Evolutionary conservation across 2,329 filamentous ascomycete genomes (phyloP), one percentile per base, ranked within the genome.

Genomic region (Mycocentrospora acerina): DNA sequence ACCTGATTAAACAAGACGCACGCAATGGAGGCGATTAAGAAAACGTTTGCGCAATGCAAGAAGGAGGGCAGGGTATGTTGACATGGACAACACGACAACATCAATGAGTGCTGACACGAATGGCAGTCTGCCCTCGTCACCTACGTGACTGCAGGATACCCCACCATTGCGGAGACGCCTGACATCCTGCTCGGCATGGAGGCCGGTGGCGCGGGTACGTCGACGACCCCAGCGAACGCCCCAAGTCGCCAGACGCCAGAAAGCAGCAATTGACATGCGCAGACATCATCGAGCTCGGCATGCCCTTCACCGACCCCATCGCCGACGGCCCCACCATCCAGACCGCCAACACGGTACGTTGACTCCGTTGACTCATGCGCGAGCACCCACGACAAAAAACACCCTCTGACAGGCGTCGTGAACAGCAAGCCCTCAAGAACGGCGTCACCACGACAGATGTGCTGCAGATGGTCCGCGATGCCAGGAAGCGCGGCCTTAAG

Each of bases 311-410:
- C 60, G 93, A 98, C 68, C 93, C 93, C 42, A 97, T 97, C 70
- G 93, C 91, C 55, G 93, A 98, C 70, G 93, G 93, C 18, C 93
- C 93, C 24, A 96, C 90, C 4, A 97, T 98, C 54, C 93, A 98
- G 74, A 93, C 83, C 48, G 82, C 93, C 51, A 98, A 98, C 72
- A 96, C 89, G 27, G 82, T 83, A 73, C 59, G 69, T 63, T 57
- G 52, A 57, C 38, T 57, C 45, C 59, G 69, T 63, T 57, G 52
- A 57, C 38, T 57, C 45, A 58, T 45, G 49, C 45, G 57, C 55
- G 24, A 22, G 9, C 16, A 15, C 16, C 26, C 40, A 10, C 38
- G 24, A 35, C 45, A 11, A 7, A 18, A 22, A 46, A 29, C 19
- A 13, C 17, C 4, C 19, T 42, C 53, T 62, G 38, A 61, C 49